Evolutionary conservation across 164 flowering plant species (phyloP).

Genomic region (Sedum album): DNA sequence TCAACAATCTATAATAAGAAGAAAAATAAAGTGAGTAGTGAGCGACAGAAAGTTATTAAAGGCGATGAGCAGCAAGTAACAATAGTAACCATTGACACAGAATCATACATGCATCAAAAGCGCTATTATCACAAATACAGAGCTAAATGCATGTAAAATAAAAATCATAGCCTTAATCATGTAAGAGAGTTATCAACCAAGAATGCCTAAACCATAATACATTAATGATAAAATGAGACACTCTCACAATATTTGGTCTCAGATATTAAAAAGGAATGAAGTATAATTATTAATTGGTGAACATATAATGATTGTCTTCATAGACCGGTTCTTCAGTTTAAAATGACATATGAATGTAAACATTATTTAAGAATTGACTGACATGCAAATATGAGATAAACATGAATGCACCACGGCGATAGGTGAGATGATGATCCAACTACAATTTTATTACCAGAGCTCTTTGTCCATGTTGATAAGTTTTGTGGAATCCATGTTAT

Average conservation of each 20-base stretch:
- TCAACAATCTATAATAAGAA: constrained; percentile 24
- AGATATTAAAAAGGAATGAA: too few relatives aligned
- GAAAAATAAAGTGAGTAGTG: constrained; percentile 2
- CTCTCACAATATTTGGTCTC: too few relatives aligned
- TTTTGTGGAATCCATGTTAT: neutral
- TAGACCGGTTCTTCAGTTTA: too few relatives aligned
- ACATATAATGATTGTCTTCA: too few relatives aligned
- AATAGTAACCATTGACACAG: neutral
- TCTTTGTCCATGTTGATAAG: neutral
- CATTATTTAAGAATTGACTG: too few relatives aligned
- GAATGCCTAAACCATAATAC: neutral
- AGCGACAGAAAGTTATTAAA: neutral
- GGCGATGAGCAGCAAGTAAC: neutral
- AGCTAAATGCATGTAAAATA: neutral
- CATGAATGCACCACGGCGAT: too few relatives aligned
- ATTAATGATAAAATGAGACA: too few relatives aligned
- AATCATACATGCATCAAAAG: neutral
- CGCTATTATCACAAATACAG: too few relatives aligned
- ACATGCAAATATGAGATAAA: too few relatives aligned
- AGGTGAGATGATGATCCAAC: neutral
- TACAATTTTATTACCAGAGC: neutral
- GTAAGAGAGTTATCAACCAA: neutral
- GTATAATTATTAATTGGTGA: too few relatives aligned
- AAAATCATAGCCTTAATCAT: neutral
- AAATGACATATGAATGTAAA: too few relatives aligned